Evolutionary conservation across 2,329 filamentous ascomycete species (phyloP), one percentile per base, ranked within the genome.

Genomic region (Claviceps maximensis): DNA sequence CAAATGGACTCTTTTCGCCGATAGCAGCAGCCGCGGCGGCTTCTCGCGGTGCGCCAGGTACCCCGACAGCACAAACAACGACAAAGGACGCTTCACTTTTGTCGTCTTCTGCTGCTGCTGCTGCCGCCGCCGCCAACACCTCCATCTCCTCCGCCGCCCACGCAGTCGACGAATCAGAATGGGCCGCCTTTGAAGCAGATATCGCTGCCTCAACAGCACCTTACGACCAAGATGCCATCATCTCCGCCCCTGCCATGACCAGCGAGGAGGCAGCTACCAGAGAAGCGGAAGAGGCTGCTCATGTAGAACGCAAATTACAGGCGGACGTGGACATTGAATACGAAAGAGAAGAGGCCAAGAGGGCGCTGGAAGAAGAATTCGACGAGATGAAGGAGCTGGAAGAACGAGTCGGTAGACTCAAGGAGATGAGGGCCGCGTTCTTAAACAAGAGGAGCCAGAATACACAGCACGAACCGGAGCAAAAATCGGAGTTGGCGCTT

Each of bases 171-270:
- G 87, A 95, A 62, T 80, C 84, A 52, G 87, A 93, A 67, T 93
- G 87, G 86, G 85, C 87, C 2, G 87, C 87, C 9, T 94, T 95
- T 63, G 85, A 95, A 65, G 86, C 86, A 2, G 87, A 95, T 52
- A 82, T 95, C 53, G 84, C 82, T 19, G 69, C 71, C 31, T 63
- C 71, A 25, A 59, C 65, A 29, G 62, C 62, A 2, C 61, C 69
- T 2, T 67, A 67, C 56, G 61, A 65, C 23, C 63, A 67, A 44
- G 74, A 77, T 54, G 82, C 79, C 7, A 79, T 82, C 2, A 87
- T 89, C 57, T 82, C 78, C 1, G 85, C 84, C 0, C 81, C 83
- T 0, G 84, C 83, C 2, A 72, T 89, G 63, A 79, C 80, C 2
- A 76, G 80, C 0, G 79, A 79, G 4, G 78, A 88, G 60, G 58